Conservation (phyloP, 169 alveolate genomes). For the Neospora caninum region DNA sequence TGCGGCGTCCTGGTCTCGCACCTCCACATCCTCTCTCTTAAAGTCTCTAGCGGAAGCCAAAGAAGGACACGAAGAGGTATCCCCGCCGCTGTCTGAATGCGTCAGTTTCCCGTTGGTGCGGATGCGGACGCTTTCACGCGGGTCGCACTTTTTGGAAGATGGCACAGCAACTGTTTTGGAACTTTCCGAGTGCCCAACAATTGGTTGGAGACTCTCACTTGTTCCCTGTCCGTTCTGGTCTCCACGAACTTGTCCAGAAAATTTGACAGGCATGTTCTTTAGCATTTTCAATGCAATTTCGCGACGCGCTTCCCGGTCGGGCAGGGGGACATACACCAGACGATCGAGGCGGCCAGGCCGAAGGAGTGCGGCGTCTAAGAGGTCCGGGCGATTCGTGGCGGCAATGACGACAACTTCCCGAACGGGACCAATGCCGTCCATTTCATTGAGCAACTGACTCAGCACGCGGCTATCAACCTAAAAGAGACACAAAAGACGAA, state of each 20-base stretch:
- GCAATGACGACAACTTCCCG: conserved; percentile 88
- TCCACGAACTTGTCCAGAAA: background rate
- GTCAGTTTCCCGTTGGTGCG: background rate
- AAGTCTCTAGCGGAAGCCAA: background rate
- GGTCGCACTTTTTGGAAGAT: no score
- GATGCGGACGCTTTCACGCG: background rate
- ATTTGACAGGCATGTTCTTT: conserved; percentile 29
- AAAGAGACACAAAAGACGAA: background rate
- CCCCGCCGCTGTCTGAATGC: background rate
- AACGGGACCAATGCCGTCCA: conserved; percentile 95
- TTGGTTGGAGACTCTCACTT: background rate
- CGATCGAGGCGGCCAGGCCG: conserved; percentile 99
- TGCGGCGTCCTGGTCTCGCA: background rate
- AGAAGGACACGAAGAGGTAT: background rate
- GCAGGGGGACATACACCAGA: conserved; percentile 97
- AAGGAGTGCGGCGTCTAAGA: conserved; percentile 95
- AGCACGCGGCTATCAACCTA: conserved; percentile 82
- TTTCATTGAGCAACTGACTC: conserved; percentile 97
- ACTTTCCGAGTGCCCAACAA: no score
- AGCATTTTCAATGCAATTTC: conserved; percentile 88
- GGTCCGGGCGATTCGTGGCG: conserved; percentile 98
- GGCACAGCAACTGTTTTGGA: no score
- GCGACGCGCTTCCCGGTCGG: conserved; percentile 93
- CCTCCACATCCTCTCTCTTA: background rate
- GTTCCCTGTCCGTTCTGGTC: background rate